Evolutionary conservation across 352 stramenopile species (phyloP), one percentile per base, ranked within the genome.

Genomic region (Phytophthora quininea): DNA sequence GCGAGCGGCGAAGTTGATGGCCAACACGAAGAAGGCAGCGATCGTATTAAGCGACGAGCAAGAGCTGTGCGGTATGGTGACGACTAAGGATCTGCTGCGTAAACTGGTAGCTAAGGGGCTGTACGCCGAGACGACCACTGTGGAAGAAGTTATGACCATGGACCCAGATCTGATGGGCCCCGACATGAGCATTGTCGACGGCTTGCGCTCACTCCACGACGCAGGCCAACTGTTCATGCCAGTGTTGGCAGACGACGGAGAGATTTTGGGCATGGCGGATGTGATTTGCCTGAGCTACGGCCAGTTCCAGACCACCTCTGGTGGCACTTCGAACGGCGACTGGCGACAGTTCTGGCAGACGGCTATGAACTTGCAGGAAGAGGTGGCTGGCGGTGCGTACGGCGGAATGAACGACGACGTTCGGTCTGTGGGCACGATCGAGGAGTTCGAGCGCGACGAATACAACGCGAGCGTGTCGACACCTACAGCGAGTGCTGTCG

Each of bases 281-380:
- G 89, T 96, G 56, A 77, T 96, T 50, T 95, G 87, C 32, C 58
- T 96, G 60, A 96, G 87, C 59, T 96, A 95, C 50, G 86, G 86
- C 10, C 89, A 96, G 74, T 96, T 96, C 64, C 84, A 86, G 15
- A 93, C 88, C 55, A 91, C 88, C 6, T 88, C 82, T n/a, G 75
- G 77, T 53, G 84, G 82, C 24, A 84, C 67, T 29, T 85, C 76
- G 1, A 88, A 88, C 43, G 88, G 88, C 24, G 89, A 96, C 67
- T 96, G 89, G 89, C 77, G 86, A 19, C 84, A 93, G 62, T 96
- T 96, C 62, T 96, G 89, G 89, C 88, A 96, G 59, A 92, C 82
- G 1, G 88, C 88, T 0, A 91, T 96, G 77, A 92, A 93, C 46
- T 60, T 96, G 7, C 86, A 96, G 57, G 89, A 96, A 45, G 85